Conservation (phyloP, 2,329 filamentous ascomycete species). For the Elsinoe ampelina region DNA sequence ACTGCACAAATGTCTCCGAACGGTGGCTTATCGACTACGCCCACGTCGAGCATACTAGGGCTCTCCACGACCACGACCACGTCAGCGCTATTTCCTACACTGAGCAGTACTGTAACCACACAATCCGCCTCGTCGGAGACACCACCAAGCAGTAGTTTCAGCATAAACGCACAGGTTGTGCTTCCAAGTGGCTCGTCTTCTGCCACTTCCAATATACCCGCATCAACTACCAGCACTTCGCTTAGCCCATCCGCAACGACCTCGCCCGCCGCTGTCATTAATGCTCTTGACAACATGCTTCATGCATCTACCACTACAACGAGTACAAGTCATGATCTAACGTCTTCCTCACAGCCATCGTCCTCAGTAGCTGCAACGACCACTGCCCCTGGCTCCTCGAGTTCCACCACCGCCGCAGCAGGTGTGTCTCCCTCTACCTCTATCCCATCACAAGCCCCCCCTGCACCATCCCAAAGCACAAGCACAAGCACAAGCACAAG, state of each 20-base stretch:
- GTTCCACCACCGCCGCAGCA: neutral
- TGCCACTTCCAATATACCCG: neutral
- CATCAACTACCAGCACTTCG: neutral
- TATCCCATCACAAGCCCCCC: neutral
- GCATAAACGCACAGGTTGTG: neutral
- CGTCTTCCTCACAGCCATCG: neutral
- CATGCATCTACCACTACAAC: neutral
- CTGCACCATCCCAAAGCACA: neutral
- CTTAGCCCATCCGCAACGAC: neutral
- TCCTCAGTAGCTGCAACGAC: neutral
- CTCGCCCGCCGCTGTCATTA: neutral
- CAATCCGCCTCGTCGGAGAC: neutral
- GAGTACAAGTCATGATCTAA: conserved; percentile 4
- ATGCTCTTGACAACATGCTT: neutral
- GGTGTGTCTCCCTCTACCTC: neutral
- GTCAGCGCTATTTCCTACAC: no score
- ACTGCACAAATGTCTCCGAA: no score
- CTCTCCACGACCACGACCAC: no score
- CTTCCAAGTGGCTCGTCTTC: neutral
- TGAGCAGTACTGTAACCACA: no score
- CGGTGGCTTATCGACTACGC: no score
- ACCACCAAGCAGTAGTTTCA: neutral
- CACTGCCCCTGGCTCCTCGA: neutral
- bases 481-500: neutral
- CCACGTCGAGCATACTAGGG: no score